phyloP scores from a whole-genome alignment of 192 early-diverging fungal species.

The Coemansia guatemalensis region DNA sequence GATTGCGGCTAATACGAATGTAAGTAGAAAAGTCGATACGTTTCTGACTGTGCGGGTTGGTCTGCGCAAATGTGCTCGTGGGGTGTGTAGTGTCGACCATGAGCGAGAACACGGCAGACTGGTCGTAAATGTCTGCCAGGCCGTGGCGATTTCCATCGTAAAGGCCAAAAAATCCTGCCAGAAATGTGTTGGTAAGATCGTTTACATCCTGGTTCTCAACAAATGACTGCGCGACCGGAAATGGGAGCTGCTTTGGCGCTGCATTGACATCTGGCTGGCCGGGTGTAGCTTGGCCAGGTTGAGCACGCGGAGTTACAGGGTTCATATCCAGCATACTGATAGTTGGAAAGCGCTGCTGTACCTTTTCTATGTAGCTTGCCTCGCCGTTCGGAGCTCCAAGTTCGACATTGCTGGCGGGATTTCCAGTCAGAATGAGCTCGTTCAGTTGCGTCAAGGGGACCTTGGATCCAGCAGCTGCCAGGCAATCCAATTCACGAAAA shows the following conservation, averaged over 20 bases:
- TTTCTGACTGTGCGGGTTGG: constrained; percentile 37
- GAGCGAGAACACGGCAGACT: constrained; percentile 34
- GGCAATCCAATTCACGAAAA: constrained; percentile 40
- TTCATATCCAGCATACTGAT: constrained; percentile 50
- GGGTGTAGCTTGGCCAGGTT: constrained; percentile 8
- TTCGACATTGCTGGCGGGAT: constrained; percentile 33
- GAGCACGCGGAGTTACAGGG: constrained; percentile 33
- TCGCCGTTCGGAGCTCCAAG: constrained; percentile 28
- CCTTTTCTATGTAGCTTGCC: constrained; percentile 37
- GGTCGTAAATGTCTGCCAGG: constrained; percentile 42
- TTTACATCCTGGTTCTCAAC: constrained; percentile 35
- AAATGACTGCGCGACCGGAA: constrained; percentile 39
- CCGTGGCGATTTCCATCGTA: constrained; percentile 40
- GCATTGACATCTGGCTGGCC: not conserved
- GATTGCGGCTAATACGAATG: constrained; percentile 44
- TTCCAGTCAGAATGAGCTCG: constrained; percentile 41
- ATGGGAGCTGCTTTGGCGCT: constrained; percentile 27
- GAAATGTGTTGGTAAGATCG: constrained; percentile 34
- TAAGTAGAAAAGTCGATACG: constrained; percentile 41
- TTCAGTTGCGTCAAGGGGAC: constrained; percentile 30
- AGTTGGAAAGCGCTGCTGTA: constrained; percentile 50
- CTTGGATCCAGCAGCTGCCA: constrained; percentile 41
- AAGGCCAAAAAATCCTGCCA: constrained; percentile 41
- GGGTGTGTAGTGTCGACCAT: constrained; percentile 48
- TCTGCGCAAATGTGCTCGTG: constrained; percentile 39